These are phyloP conservation scores for Calocybe gambosa DNA, from an alignment of 1,284 basidiomycete genomes.

Conservation along the genomic window DNA sequence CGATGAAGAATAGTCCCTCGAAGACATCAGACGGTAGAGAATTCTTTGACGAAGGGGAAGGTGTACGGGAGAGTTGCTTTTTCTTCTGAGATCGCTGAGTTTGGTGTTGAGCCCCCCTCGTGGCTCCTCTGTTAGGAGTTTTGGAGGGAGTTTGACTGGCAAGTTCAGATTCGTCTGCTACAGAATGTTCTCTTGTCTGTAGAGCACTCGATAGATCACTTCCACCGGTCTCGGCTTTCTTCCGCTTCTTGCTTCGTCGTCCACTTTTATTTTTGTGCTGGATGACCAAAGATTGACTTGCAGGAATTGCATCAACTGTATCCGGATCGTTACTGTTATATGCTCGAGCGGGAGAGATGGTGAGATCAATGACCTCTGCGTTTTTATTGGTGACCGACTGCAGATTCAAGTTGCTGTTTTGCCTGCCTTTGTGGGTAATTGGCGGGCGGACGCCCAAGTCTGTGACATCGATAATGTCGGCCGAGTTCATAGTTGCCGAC, in stretches of 20 bases:
- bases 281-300: not conserved
- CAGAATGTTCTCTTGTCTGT: slow-evolving; percentile 13
- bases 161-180: slow-evolving; percentile 8
- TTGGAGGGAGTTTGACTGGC: not conserved
- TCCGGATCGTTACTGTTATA: slow-evolving; percentile 6
- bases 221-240: slow-evolving; percentile 11
- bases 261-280: slow-evolving; percentile 13
- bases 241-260: slow-evolving; percentile 17
- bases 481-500: not conserved
- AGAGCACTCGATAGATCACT: slow-evolving; percentile 8
- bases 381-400: slow-evolving; percentile 3
- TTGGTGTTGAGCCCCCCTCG: not conserved
- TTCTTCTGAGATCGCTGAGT: not conserved
- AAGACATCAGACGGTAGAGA: slow-evolving; percentile 3
- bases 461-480: not conserved
- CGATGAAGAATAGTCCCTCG: slow-evolving; percentile 46
- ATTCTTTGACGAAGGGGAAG: slow-evolving; percentile 1
- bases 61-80: not conserved
- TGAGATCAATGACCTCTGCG: slow-evolving; percentile 22
- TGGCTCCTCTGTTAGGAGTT: not conserved
- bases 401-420: not conserved
- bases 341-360: slow-evolving; percentile 11
- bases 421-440: not conserved
- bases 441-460: not conserved
- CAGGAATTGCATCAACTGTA: not conserved